These are phyloP conservation scores for Martensiomyces pterosporus DNA, from an alignment of 192 early-diverging fungal genomes.

Conservation along the genomic window DNA sequence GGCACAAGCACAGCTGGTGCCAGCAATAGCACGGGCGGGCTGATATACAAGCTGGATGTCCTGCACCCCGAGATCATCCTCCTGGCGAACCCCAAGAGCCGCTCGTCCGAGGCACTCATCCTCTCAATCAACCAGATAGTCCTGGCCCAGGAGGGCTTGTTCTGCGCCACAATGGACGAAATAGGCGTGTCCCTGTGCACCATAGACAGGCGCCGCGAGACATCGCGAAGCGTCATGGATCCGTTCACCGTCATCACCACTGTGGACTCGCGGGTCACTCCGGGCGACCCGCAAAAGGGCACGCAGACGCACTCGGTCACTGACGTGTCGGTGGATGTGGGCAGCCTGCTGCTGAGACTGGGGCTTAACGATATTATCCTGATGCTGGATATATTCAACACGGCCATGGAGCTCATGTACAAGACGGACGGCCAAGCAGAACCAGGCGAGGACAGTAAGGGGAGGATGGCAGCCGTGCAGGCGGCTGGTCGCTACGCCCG, in stretches of 20 bases:
- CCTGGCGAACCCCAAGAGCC: slow-evolving; percentile 65
- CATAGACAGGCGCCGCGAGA: slow-evolving; percentile 78
- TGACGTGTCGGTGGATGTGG: slow-evolving; percentile 68
- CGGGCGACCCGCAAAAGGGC: slow-evolving; percentile 37
- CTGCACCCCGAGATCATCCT: slow-evolving; percentile 80
- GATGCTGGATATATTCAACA: slow-evolving; percentile 78
- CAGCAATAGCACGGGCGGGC: slow-evolving; percentile 21
- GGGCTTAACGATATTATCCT: slow-evolving; percentile 84
- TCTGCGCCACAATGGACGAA: slow-evolving; percentile 70
- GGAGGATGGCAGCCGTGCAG: too few relatives aligned
- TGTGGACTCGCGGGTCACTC: slow-evolving; percentile 68
- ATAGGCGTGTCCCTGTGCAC: slow-evolving; percentile 88
- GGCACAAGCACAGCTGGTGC: background rate
- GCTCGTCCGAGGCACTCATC: slow-evolving; percentile 84
- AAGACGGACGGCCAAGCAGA: slow-evolving; percentile 3
- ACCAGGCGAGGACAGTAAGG: background rate
- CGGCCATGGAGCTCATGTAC: slow-evolving; percentile 59
- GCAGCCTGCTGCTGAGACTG: slow-evolving; percentile 73
- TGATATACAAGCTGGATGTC: slow-evolving; percentile 76
- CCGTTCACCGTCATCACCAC: slow-evolving; percentile 80
- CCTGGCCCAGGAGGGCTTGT: slow-evolving; percentile 72
- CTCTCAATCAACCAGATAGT: slow-evolving; percentile 76
- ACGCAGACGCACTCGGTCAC: slow-evolving; percentile 51
- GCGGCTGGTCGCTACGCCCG: too few relatives aligned
- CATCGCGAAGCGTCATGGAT: slow-evolving; percentile 81